These are phyloP conservation scores for Penicillium robsamsonii DNA, from an alignment of 495 filamentous ascomycete species.

Conservation along the genomic window DNA sequence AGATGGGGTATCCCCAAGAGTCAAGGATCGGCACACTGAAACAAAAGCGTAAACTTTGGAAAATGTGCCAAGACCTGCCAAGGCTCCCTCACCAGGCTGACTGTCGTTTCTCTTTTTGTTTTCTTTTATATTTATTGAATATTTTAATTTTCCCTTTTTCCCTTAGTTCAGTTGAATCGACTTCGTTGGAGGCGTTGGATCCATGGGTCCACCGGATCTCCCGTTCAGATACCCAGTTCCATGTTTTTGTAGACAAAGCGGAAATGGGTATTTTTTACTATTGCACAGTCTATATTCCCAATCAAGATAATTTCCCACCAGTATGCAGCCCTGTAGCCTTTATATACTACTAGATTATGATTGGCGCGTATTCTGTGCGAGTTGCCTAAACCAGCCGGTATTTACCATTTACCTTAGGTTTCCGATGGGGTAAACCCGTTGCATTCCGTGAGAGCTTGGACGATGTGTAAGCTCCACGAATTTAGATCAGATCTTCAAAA, in stretches of 20 bases:
- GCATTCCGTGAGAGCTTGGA: constrained; percentile 25
- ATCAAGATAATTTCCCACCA: not conserved
- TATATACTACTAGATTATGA: not conserved
- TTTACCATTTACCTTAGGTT: not conserved
- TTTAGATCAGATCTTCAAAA: not conserved
- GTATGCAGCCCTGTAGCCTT: not conserved
- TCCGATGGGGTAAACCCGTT: constrained; percentile 27
- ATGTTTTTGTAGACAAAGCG: no score
- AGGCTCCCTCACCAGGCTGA: constrained; percentile 6
- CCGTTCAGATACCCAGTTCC: not conserved
- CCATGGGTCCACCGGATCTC: constrained; percentile 6
- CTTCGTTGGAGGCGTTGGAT: not conserved
- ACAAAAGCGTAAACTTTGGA: not conserved
- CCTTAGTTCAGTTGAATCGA: not conserved
- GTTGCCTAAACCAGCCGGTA: constrained; percentile 12
- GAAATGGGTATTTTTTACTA: no score
- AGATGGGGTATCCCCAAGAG: constrained; percentile 1
- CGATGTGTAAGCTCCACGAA: constrained; percentile 11
- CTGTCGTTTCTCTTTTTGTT: not conserved
- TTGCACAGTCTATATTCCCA: not conserved
- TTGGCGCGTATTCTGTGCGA: constrained; percentile 11
- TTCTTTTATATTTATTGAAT: not conserved
- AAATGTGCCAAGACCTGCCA: constrained; percentile 5
- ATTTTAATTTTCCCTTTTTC: not conserved
- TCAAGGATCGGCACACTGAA: constrained; percentile 9